These are phyloP conservation scores for Pneumocystis carinii DNA, from an alignment of 1,139 yeast species.

Conservation along the genomic window DNA sequence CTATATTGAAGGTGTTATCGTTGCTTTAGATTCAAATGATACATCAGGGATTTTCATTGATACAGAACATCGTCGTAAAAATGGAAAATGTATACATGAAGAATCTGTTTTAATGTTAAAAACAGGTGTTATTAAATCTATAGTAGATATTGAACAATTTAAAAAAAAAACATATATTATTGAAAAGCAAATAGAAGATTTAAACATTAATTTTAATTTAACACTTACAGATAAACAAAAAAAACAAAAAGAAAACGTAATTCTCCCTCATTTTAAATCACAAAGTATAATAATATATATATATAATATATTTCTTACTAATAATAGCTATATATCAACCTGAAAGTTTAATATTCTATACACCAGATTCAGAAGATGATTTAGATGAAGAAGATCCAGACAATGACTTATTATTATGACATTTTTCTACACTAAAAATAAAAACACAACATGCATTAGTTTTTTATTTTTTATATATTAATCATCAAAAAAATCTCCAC, in stretches of 20 bases:
- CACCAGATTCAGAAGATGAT: slow-evolving; percentile 1
- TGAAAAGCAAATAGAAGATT: neutral
- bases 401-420: neutral
- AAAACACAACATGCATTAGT: neutral
- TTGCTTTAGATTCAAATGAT: neutral
- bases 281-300: neutral
- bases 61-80: neutral
- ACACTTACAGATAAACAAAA: slow-evolving; percentile 1
- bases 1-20: neutral
- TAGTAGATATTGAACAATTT: neutral
- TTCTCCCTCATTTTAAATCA: neutral
- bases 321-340: neutral
- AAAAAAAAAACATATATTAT: neutral
- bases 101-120: neutral
- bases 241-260: neutral
- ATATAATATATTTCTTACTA: neutral
- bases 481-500: slow-evolving; percentile 18
- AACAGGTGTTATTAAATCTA: neutral
- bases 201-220: neutral
- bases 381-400: slow-evolving; percentile 2
- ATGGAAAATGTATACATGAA: neutral
- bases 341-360: neutral
- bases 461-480: neutral
- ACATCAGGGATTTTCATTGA: neutral
- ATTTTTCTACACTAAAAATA: neutral